Percentiles rank a stretch among this genome's conserved stretches.
These are phyloP conservation scores for Paraphoma sp. DNA, from an alignment of 2,329 filamentous ascomycete species.

Conservation along the genomic window DNA sequence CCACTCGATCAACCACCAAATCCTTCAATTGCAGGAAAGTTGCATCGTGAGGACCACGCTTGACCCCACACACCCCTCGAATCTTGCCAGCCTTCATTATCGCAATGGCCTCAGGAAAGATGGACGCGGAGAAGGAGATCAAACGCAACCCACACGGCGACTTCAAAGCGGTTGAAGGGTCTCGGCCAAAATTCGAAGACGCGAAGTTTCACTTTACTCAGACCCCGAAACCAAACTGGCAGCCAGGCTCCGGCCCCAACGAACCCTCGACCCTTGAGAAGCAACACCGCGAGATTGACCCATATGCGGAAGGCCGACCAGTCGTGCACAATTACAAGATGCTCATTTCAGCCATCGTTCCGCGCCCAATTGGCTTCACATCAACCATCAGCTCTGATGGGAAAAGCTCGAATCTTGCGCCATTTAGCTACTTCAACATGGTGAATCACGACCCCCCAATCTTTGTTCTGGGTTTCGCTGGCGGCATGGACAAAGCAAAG, in stretches of 20 bases:
- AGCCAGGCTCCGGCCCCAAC: slow-evolving; percentile 71
- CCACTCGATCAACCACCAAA: too few relatives aligned
- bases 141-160: slow-evolving; percentile 74
- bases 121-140: slow-evolving; percentile 55
- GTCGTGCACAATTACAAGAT: slow-evolving; percentile 86
- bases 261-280: slow-evolving; percentile 58
- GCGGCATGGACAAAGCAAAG: slow-evolving; percentile 68
- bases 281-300: slow-evolving; percentile 79
- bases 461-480: slow-evolving; percentile 71
- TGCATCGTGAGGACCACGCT: too few relatives aligned
- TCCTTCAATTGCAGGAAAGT: too few relatives aligned
- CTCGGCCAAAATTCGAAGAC: slow-evolving; percentile 66
- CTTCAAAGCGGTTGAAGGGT: slow-evolving; percentile 75
- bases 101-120: slow-evolving; percentile 38
- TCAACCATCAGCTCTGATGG: slow-evolving; percentile 68
- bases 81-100: background rate
- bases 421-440: slow-evolving; percentile 86
- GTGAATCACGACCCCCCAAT: slow-evolving; percentile 86
- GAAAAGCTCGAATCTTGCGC: slow-evolving; percentile 75
- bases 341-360: slow-evolving; percentile 81
- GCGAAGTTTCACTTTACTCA: slow-evolving; percentile 64
- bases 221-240: slow-evolving; percentile 70
- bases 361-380: slow-evolving; percentile 77
- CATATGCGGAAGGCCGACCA: slow-evolving; percentile 73
- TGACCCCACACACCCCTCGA: background rate